These are phyloP conservation scores for Volvariella volvacea DNA, from an alignment of 1,284 basidiomycete genomes.

Conservation along the genomic window DNA sequence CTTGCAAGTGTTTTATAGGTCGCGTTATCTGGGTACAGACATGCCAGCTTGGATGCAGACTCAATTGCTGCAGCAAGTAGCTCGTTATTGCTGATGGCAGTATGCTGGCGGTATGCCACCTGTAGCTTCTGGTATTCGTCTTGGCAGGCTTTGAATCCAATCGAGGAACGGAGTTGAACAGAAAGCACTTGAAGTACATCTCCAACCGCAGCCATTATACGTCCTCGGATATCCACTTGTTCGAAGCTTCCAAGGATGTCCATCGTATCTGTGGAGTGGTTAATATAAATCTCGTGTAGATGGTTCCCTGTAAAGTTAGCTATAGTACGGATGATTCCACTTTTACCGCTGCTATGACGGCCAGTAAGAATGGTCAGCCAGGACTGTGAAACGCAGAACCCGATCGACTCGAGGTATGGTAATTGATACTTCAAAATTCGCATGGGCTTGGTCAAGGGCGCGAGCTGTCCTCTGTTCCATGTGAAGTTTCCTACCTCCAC, in stretches of 20 bases:
- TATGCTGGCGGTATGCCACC: neutral
- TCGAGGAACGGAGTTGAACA: conserved; percentile 27
- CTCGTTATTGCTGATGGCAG: neutral
- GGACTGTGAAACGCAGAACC: conserved; percentile 68
- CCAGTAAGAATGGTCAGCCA: conserved; percentile 93
- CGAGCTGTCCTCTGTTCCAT: conserved; percentile 38
- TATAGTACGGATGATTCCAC: conserved; percentile 64
- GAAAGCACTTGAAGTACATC: conserved; percentile 36
- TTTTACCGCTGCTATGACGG: conserved; percentile 73
- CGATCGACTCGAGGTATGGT: conserved; percentile 68
- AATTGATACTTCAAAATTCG: conserved; percentile 62
- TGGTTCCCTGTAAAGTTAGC: conserved; percentile 67
- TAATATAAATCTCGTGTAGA: conserved; percentile 77
- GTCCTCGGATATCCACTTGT: conserved; percentile 61
- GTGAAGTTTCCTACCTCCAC: conserved; percentile 72
- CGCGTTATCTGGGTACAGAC: conserved; percentile 1
- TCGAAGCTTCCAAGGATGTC: conserved; percentile 97
- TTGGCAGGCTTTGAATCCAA: conserved; percentile 24
- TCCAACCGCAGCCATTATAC: conserved; percentile 31
- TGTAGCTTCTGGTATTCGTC: neutral
- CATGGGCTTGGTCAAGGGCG: conserved; percentile 31
- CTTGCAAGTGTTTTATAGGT: conserved; percentile 9
- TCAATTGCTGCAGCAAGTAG: conserved; percentile 2
- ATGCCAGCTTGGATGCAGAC: conserved; percentile 4
- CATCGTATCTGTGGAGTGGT: conserved; percentile 86